Conservation (phyloP, 2,329 filamentous ascomycete species). For the Trichoderma aggressivum region DNA sequence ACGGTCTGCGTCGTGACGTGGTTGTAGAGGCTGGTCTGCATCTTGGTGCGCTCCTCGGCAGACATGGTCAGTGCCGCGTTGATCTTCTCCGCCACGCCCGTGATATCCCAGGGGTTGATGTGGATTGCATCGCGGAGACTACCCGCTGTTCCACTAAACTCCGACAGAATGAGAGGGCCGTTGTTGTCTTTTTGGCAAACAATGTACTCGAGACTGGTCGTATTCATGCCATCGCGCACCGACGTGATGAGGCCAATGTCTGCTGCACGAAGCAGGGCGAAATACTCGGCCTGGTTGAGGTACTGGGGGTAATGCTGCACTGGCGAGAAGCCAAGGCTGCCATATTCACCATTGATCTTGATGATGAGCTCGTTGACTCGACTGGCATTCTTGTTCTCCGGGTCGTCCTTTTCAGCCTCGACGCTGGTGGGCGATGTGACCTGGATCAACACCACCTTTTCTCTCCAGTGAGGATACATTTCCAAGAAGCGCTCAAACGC, state of each 20-base stretch:
- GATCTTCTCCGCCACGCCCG: constrained; percentile 79
- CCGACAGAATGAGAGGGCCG: constrained; percentile 87
- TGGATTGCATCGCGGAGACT: constrained; percentile 83
- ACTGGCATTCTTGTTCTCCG: constrained; percentile 76
- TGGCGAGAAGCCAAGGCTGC: constrained; percentile 82
- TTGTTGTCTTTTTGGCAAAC: constrained; percentile 85
- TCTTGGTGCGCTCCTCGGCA: constrained; percentile 58
- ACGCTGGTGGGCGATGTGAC: constrained; percentile 85
- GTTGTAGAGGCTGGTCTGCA: constrained; percentile 73
- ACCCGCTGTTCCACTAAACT: constrained; percentile 92
- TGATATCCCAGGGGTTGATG: constrained; percentile 94
- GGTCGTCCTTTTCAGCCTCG: constrained; percentile 72
- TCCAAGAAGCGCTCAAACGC: constrained; percentile 92
- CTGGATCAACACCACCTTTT: constrained; percentile 90
- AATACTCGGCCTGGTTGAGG: constrained; percentile 84
- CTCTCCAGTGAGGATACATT: constrained; percentile 85
- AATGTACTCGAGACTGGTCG: constrained; percentile 91
- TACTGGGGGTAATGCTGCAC: constrained; percentile 96
- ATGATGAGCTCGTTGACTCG: constrained; percentile 89
- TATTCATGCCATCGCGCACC: constrained; percentile 97
- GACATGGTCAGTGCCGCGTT: constrained; percentile 77
- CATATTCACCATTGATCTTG: constrained; percentile 86
- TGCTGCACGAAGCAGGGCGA: constrained; percentile 83
- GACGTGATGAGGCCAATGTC: constrained; percentile 94
- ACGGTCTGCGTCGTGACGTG: constrained; percentile 86